Percentiles rank a stretch among this genome's conserved stretches.
phyloP scores from a whole-genome alignment of 345 rosid species.

The Ceriops zippeliana region DNA sequence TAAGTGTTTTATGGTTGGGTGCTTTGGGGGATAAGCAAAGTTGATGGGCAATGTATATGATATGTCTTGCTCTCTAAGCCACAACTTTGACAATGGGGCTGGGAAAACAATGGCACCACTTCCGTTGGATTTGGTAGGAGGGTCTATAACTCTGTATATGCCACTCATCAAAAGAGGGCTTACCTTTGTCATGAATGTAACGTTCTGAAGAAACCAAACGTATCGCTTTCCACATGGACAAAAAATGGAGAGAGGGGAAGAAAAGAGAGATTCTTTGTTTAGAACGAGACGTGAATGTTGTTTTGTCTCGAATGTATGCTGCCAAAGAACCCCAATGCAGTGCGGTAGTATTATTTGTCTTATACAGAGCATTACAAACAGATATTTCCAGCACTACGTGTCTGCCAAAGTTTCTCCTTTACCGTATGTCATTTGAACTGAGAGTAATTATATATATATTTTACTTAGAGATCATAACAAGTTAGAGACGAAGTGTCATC shows the following conservation, averaged over 20 bases:
- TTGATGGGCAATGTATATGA: constrained; percentile 37
- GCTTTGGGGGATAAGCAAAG: constrained; percentile 93
- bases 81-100: constrained; percentile 23
- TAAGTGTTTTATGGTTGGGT: constrained; percentile 48
- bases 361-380: not conserved
- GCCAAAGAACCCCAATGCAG: not conserved
- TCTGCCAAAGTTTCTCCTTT: too few relatives aligned
- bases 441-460: too few relatives aligned
- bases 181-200: constrained; percentile 38
- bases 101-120: not conserved
- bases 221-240: constrained; percentile 24
- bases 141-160: constrained; percentile 10
- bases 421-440: too few relatives aligned
- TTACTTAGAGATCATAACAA: too few relatives aligned
- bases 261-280: constrained; percentile 8
- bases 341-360: constrained; percentile 3
- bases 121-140: constrained; percentile 51
- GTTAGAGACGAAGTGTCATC: too few relatives aligned
- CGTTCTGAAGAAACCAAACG: constrained; percentile 42
- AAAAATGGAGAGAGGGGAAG: not conserved
- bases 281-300: constrained; percentile 21
- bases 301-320: constrained; percentile 30
- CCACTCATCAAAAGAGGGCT: constrained; percentile 27
- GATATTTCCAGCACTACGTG: not conserved
- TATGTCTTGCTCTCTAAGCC: constrained; percentile 63